Conservation (phyloP, 1,139 yeast genomes). For the Magnusiomyces magnusii region DNA sequence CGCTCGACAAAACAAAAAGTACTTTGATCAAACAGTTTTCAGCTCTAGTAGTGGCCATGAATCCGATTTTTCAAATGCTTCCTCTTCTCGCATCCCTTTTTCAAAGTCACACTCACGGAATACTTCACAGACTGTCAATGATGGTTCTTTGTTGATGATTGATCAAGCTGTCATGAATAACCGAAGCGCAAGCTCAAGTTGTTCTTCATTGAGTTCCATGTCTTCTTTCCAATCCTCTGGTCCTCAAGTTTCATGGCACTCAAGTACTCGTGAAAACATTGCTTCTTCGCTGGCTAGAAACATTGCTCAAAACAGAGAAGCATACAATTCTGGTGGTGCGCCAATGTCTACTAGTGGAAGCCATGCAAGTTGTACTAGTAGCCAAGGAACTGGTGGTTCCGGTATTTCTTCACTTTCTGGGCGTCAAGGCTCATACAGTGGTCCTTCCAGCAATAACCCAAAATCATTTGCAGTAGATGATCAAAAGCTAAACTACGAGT, state of each 20-base stretch:
- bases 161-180: conserved; percentile 3
- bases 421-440: not conserved
- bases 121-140: not conserved
- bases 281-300: not conserved
- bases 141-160: not conserved
- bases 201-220: not conserved
- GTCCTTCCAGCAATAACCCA: not conserved
- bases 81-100: conserved; percentile 1
- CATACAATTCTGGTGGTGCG: not conserved
- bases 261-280: not conserved
- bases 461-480: not conserved
- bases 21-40: conserved; percentile 4
- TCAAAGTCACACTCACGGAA: not conserved
- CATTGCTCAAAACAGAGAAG: not conserved
- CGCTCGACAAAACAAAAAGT: conserved; percentile 3
- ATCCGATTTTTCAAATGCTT: conserved; percentile 3
- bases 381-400: not conserved
- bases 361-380: not conserved
- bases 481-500: not conserved
- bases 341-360: not conserved
- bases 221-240: not conserved
- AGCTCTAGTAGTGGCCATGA: conserved; percentile 4
- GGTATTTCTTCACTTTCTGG: not conserved
- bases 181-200: conserved; percentile 5
- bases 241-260: not conserved